A percentile compares a stretch with the other conserved stretches of the same genome.
Evolutionary conservation across 768 basidiomycete genomes (phyloP).

Genomic region (Hypholoma sublateritium): DNA sequence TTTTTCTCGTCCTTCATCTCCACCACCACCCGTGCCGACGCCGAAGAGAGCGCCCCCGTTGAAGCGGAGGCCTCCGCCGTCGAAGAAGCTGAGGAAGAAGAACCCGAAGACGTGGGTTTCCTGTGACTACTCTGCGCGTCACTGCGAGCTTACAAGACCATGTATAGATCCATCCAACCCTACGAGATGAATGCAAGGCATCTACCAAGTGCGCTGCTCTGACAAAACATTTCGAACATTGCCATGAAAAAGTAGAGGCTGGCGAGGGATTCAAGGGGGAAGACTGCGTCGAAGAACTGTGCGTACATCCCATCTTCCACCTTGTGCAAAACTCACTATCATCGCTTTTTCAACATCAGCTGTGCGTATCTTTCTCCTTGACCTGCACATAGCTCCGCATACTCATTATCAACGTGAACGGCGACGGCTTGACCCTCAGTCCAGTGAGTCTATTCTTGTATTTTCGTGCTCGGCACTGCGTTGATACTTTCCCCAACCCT

Average conservation of each 20-base stretch:
- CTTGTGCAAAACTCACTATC: slow-evolving; percentile 1
- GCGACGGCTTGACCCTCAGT: slow-evolving; percentile 31
- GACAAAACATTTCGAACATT: slow-evolving; percentile 86
- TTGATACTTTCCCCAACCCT: slow-evolving; percentile 6
- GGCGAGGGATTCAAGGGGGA: slow-evolving; percentile 88
- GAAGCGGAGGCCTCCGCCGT: slow-evolving; percentile 60
- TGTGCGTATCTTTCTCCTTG: slow-evolving; percentile 19
- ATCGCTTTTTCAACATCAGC: slow-evolving; percentile 11
- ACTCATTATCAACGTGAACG: background rate
- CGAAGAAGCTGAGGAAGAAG: slow-evolving; percentile 47
- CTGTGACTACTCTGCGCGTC: background rate
- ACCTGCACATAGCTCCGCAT: background rate
- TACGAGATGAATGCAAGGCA: slow-evolving; percentile 77
- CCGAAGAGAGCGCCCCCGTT: slow-evolving; percentile 43
- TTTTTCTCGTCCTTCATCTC: slow-evolving; percentile 49
- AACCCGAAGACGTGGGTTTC: slow-evolving; percentile 80
- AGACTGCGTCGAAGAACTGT: slow-evolving; percentile 93
- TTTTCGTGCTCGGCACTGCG: background rate
- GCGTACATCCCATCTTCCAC: slow-evolving; percentile 32
- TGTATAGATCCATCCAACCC: slow-evolving; percentile 58
- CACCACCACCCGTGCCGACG: slow-evolving; percentile 42
- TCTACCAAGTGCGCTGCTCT: slow-evolving; percentile 64
- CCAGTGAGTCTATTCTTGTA: slow-evolving; percentile 56
- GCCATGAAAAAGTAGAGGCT: slow-evolving; percentile 80
- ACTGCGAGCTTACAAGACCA: background rate